Evolutionary conservation across 2,329 filamentous ascomycete genomes (phyloP), one percentile per base, ranked within the genome.

Genomic region (Anthostomella pinea): DNA sequence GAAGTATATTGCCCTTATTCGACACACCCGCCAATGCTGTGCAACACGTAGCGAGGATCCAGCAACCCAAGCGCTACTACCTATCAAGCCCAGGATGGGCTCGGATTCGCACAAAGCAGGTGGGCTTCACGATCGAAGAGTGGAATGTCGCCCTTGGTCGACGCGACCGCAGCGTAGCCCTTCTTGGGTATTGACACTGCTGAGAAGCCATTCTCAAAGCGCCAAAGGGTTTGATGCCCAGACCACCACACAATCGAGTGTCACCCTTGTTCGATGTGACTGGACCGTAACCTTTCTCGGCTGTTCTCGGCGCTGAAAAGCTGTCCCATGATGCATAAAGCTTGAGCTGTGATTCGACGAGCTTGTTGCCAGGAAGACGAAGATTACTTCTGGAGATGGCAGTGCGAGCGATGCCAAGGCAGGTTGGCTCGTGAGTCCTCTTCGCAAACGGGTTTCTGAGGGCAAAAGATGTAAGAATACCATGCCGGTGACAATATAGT

Each of bases 231-330:
- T 95, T 94, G 67, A 97, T 94, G 9, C 93, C 93, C 2, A 98
- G 79, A 14, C 90, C 85, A 61, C 98, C 93, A 56, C 97, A 98
- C 53, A 98, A 79, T 36, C 93, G 87, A 45, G 98, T 89, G 52
- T 98, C 93, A 52, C 93, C 93, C 71, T 98, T 98, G 69, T 95
- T 95, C 35, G 89, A 96, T 0, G 93, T 91, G 6, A 98, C 90
- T 4, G 93, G 93, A 47, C 98, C 89, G 58, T 96, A 94, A 8
- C 93, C 93, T 66, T 97, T 91, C 57, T 95, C 89, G 0, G 93
- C 97, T 0, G 93, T 97, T 4, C 93, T 88, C 18, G 94, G 77
- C 10, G 91, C 85, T 0, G 90, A 96, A 65, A 98, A 98, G 55
- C 95, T 90, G 57, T 97, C 97, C 77, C 97, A 97, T 54, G 89